These are phyloP conservation scores for Lipomyces kockii DNA, from an alignment of 805 yeast genomes.

Conservation along the genomic window DNA sequence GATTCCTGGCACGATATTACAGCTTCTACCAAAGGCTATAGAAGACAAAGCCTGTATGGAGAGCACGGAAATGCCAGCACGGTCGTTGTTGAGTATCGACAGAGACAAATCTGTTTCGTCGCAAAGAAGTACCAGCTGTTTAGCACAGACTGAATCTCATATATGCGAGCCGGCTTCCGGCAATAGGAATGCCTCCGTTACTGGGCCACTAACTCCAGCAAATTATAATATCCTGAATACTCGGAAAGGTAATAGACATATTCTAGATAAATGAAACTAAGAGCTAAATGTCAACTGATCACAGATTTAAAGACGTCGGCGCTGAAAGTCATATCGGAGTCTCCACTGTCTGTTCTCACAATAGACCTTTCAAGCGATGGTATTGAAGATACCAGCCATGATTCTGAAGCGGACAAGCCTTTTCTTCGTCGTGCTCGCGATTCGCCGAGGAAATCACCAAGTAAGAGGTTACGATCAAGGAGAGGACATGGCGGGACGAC, in stretches of 20 bases:
- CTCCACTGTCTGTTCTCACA: constrained; percentile 16
- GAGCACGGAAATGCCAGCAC: constrained; percentile 11
- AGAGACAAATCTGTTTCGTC: background rate
- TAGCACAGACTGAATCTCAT: background rate
- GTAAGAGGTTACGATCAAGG: constrained; percentile 21
- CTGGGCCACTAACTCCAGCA: constrained; percentile 15
- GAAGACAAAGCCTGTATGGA: constrained; percentile 13
- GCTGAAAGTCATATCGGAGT: background rate
- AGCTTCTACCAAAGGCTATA: constrained; percentile 12
- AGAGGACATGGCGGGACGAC: background rate
- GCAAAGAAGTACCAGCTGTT: background rate
- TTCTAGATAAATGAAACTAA: background rate
- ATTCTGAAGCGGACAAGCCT: background rate
- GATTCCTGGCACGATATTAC: constrained; percentile 8
- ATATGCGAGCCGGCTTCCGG: background rate
- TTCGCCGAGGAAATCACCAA: constrained; percentile 33
- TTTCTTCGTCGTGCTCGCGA: constrained; percentile 6
- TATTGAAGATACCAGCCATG: background rate
- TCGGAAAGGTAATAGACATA: background rate
- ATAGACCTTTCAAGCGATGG: constrained; percentile 33
- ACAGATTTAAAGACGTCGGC: constrained; percentile 14
- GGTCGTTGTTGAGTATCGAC: constrained; percentile 12
- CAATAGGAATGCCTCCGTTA: background rate
- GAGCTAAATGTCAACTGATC: background rate
- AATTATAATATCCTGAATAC: constrained; percentile 1